Conservation (phyloP, 2,329 filamentous ascomycete species). For the Fusarium anguioides region DNA sequence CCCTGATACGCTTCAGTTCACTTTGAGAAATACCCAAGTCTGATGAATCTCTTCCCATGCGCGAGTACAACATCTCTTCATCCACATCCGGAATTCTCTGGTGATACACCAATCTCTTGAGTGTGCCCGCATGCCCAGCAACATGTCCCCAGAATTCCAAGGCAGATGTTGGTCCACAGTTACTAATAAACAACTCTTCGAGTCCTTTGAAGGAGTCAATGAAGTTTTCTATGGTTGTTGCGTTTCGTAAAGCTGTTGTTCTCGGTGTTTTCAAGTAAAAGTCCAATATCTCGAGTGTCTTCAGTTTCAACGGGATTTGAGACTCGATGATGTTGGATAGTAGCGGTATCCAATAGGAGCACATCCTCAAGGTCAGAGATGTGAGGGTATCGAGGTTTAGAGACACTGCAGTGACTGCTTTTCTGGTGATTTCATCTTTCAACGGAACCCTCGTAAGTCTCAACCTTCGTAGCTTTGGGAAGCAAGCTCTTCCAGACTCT, state of each 20-base stretch:
- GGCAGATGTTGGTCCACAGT: neutral
- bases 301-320: neutral
- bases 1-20: neutral
- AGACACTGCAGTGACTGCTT: neutral
- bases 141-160: slow-evolving; percentile 1
- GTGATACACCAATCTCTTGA: neutral
- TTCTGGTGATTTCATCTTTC: neutral
- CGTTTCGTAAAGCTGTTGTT: neutral
- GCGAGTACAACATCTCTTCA: neutral
- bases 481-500: accelerated
- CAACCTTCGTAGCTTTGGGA: neutral
- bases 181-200: neutral
- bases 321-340: accelerated
- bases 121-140: neutral
- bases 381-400: neutral
- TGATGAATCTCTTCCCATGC: neutral
- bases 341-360: neutral
- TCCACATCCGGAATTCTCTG: neutral
- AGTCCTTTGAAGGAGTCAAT: neutral
- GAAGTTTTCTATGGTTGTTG: accelerated
- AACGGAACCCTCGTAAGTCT: neutral
- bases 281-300: neutral
- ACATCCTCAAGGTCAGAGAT: neutral
- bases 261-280: neutral
- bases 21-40: neutral